A percentile compares a stretch with the other conserved stretches of the same genome.
Evolutionary conservation across 2,329 filamentous ascomycete species (phyloP).

Genomic region (Microcyclospora pomicola): DNA sequence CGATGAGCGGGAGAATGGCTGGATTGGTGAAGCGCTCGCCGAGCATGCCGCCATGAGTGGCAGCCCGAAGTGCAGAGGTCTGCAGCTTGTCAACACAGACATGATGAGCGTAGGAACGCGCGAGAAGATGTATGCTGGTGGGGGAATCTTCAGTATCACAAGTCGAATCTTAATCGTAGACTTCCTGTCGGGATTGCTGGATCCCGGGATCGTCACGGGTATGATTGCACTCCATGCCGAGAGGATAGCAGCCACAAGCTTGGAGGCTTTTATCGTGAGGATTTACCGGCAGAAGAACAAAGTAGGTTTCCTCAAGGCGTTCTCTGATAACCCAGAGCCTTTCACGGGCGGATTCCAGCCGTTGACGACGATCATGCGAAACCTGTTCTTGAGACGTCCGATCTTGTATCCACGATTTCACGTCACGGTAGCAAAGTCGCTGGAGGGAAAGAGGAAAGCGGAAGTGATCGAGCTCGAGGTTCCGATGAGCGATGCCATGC

Average conservation of each 20-base stretch:
- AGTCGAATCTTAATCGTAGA: slow-evolving; percentile 92
- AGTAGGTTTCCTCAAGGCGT: slow-evolving; percentile 83
- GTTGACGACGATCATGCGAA: slow-evolving; percentile 78
- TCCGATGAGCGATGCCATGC: slow-evolving; percentile 89
- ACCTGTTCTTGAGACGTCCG: slow-evolving; percentile 75
- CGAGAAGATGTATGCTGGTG: slow-evolving; percentile 80
- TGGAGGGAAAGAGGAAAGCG: slow-evolving; percentile 84
- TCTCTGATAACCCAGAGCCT: slow-evolving; percentile 84
- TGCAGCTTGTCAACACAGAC: slow-evolving; percentile 90
- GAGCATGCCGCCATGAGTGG: slow-evolving; percentile 89
- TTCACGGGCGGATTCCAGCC: slow-evolving; percentile 82
- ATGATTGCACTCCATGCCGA: slow-evolving; percentile 82
- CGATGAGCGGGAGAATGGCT: slow-evolving; percentile 84
- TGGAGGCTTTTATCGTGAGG: slow-evolving; percentile 88
- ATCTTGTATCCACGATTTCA: slow-evolving; percentile 92
- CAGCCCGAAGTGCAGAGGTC: slow-evolving; percentile 64
- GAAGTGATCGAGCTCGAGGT: slow-evolving; percentile 96
- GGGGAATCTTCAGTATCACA: slow-evolving; percentile 90
- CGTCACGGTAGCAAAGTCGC: slow-evolving; percentile 70
- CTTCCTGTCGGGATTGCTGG: slow-evolving; percentile 67
- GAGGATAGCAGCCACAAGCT: slow-evolving; percentile 65
- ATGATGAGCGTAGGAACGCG: slow-evolving; percentile 72
- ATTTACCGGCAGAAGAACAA: slow-evolving; percentile 95
- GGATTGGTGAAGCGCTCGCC: slow-evolving; percentile 90
- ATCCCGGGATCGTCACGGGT: slow-evolving; percentile 75